Percentiles rank a stretch among this genome's conserved stretches.
Conservation (phyloP, 208 protist genomes). For the Acanthamoeba lenticulata region DNA sequence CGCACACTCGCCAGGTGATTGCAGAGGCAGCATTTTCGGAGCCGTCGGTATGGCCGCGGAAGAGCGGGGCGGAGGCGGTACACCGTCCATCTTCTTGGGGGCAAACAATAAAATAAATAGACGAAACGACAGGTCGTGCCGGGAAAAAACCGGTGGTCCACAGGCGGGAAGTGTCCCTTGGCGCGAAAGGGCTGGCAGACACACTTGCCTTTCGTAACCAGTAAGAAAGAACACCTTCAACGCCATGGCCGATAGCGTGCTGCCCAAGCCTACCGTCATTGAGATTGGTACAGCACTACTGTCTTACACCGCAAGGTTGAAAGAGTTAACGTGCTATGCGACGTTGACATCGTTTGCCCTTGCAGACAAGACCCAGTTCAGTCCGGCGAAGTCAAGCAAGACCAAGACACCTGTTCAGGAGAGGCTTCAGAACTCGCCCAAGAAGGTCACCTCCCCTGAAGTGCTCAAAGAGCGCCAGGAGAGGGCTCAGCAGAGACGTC, state of each 20-base stretch:
- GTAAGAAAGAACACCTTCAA: background rate
- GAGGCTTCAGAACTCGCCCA: constrained; percentile 33
- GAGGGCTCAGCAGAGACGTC: background rate
- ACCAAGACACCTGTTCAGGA: background rate
- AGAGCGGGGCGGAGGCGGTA: too few species aligned
- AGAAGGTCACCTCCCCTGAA: background rate
- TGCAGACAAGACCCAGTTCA: constrained; percentile 10
- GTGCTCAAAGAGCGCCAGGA: background rate
- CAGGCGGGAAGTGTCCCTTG: background rate
- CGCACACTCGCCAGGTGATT: too few species aligned
- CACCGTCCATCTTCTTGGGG: background rate
- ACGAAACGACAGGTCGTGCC: background rate
- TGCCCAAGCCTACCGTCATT: constrained; percentile 13
- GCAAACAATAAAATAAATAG: background rate
- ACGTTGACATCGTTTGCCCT: background rate
- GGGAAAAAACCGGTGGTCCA: background rate
- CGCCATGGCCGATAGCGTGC: background rate
- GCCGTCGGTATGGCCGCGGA: too few species aligned
- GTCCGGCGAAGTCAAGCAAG: background rate
- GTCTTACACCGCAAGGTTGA: too few species aligned
- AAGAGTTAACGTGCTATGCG: too few species aligned
- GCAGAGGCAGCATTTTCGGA: too few species aligned
- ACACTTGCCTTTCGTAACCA: background rate
- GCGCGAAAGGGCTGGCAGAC: background rate
- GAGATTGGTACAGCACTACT: background rate